Conservation (phyloP, 257 asterid species). For the Parsonsia alboflavescens region DNA sequence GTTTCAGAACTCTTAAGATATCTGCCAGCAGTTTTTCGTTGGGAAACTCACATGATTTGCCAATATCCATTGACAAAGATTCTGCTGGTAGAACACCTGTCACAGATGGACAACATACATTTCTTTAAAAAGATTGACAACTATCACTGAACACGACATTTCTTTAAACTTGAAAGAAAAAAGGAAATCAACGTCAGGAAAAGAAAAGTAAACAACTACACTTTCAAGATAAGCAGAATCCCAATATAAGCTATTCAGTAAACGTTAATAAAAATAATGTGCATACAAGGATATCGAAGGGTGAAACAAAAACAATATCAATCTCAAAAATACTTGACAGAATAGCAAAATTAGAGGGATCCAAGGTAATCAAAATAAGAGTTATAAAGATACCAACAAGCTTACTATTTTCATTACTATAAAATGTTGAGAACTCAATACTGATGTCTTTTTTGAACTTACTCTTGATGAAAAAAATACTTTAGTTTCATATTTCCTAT, state of each 20-base stretch:
- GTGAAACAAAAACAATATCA: background rate
- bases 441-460: background rate
- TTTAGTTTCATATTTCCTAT: too few species aligned
- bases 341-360: background rate
- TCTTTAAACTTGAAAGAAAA: background rate
- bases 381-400: background rate
- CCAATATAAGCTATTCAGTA: background rate
- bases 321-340: background rate
- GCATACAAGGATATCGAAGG: background rate
- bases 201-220: background rate
- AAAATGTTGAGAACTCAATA: background rate
- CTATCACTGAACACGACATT: background rate
- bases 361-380: background rate
- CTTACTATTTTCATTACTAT: background rate
- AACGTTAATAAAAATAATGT: background rate
- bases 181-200: background rate
- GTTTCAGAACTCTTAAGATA: conserved; percentile 57
- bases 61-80: conserved; percentile 48
- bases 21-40: conserved; percentile 46
- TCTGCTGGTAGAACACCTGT: conserved; percentile 53
- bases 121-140: background rate
- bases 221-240: background rate
- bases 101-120: conserved; percentile 7
- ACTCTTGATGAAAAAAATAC: background rate
- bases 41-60: conserved; percentile 50